Evolutionary conservation across 805 yeast species (phyloP).

Genomic region (Kluyveromyces dobzhanskii): DNA sequence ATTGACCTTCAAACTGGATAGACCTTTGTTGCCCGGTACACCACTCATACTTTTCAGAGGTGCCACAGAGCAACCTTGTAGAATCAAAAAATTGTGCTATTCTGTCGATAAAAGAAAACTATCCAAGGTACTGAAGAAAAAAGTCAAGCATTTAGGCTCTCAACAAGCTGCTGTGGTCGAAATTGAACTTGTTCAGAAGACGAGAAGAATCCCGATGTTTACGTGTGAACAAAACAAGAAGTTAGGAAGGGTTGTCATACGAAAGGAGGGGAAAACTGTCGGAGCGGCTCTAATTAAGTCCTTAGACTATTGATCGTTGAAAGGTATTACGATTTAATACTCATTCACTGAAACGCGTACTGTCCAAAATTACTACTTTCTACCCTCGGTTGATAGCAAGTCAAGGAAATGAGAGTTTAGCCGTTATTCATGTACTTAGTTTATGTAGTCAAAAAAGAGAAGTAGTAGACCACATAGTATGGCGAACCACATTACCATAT

Average conservation of each 20-base stretch:
- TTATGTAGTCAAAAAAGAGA: conserved; percentile 44
- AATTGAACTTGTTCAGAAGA: conserved; percentile 92
- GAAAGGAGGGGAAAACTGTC: conserved; percentile 96
- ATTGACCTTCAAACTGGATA: conserved; percentile 52
- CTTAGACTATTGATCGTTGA: conserved; percentile 5
- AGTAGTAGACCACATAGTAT: conserved; percentile 48
- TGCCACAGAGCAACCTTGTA: conserved; percentile 62
- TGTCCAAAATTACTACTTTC: no score
- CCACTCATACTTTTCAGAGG: conserved; percentile 73
- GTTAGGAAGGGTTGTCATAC: conserved; percentile 89
- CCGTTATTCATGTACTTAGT: conserved; percentile 18
- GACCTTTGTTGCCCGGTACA: conserved; percentile 75
- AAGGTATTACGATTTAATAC: no score
- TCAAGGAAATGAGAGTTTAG: no score
- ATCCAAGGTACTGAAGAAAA: conserved; percentile 86
- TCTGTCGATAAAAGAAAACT: conserved; percentile 67
- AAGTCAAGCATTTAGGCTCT: conserved; percentile 88
- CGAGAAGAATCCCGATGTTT: conserved; percentile 84
- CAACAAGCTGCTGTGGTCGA: conserved; percentile 95
- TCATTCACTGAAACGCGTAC: no score
- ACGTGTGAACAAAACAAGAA: conserved; percentile 81
- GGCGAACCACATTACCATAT: conserved; percentile 46
- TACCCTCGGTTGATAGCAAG: no score
- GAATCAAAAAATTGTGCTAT: conserved; percentile 41
- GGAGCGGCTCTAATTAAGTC: conserved; percentile 66